Conservation (phyloP, 768 basidiomycete species). For the Vararia minispora region DNA sequence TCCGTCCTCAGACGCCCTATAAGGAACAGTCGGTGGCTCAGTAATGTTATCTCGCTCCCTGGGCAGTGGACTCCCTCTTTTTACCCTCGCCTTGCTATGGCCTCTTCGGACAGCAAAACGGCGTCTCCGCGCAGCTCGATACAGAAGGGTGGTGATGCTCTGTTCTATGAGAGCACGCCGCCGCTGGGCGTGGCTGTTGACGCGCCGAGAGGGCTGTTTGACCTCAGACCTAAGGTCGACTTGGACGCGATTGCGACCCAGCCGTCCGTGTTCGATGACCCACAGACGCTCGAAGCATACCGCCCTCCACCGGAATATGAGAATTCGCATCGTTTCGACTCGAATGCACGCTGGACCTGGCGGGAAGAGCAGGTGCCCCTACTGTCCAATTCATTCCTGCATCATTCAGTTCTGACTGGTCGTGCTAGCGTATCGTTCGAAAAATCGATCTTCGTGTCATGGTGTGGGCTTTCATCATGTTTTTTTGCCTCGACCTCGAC, state of each 20-base stretch:
- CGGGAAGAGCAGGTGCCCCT: slow-evolving; percentile 44
- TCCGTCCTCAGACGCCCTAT: too few species aligned
- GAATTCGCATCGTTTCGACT: slow-evolving; percentile 55
- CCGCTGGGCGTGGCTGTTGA: slow-evolving; percentile 20
- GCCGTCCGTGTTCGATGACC: slow-evolving; percentile 53
- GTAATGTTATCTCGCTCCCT: too few species aligned
- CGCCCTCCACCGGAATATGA: slow-evolving; percentile 44
- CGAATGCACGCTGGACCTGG: slow-evolving; percentile 59
- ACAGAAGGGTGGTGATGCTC: neutral
- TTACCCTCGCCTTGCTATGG: neutral
- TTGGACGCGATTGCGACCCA: slow-evolving; percentile 47
- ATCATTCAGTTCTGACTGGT: neutral
- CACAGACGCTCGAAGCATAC: slow-evolving; percentile 35
- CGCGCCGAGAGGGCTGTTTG: slow-evolving; percentile 23
- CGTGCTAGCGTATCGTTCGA: slow-evolving; percentile 34
- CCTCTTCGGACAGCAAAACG: too few species aligned
- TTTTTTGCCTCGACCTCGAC: slow-evolving; percentile 49
- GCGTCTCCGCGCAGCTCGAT: too few species aligned
- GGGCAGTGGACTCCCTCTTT: too few species aligned
- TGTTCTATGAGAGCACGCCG: neutral
- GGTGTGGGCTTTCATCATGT: slow-evolving; percentile 53
- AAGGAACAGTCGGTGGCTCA: too few species aligned
- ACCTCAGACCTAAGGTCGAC: slow-evolving; percentile 22
- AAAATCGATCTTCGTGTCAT: slow-evolving; percentile 52
- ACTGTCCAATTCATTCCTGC: neutral